Base-by-base conservation (phyloP, 805 yeast species). In the Candida golubevii region DNA sequence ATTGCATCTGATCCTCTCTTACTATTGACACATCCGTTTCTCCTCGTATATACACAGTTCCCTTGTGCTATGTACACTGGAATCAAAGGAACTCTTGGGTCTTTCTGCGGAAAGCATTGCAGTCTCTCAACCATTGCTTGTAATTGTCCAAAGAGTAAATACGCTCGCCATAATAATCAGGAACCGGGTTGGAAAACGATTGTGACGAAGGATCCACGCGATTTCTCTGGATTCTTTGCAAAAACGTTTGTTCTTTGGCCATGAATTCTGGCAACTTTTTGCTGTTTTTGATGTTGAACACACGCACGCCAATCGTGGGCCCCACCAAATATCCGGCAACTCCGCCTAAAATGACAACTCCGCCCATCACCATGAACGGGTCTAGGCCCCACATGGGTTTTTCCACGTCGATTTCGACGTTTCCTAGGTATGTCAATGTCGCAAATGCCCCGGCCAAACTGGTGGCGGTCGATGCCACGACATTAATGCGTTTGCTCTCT, bases 141-240 rank as follows among this genome's bases (percentile, higher is more conserved):
- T 93, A 93, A 53, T 81, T 90, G 55, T 79, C 79, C 59, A 91
- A 67, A 42, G 95, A 84, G 42, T 88, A 88, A 49, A 93, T 90
- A 66, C 87, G 87, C 69, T 93, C 99, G 34, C 99, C 99, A 62
- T 93, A 93, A 68, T 89, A 93, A 66, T 93, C 99, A n/a, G 97
- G 97, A 38, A 93, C 95, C 11, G 98, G 98, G 66, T 91, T 93
- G 44, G 86, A 77, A 67, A 89, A 84, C 58, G 89, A 80, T 68
- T 90, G 97, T 45, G 85, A 80, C 14, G 90, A 78, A 15, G 99
- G 96, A 69, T 93, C 96, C 28, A 90, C 97, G 58, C 99, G 77
- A 66, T 88, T 85, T 46, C 73, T 72, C 55, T 78, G 79, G 50
- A 93, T 77, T 59, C 80, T 91, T 52, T 77, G 77, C 61, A 91